phyloP scores from a whole-genome alignment of 2,329 filamentous ascomycete genomes.

The Aspergillus sp. region DNA sequence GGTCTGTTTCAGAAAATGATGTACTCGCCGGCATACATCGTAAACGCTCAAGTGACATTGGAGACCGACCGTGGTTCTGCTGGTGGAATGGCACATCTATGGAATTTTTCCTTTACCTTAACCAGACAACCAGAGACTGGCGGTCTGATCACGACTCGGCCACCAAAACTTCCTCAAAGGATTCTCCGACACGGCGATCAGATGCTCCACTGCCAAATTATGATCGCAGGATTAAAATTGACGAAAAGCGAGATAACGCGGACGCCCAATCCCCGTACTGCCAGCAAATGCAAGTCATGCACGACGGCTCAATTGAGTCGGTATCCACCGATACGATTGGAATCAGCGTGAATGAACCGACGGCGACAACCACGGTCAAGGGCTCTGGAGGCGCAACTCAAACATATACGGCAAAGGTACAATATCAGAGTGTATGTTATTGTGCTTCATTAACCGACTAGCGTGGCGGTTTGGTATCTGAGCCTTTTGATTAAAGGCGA shows the following conservation, averaged over 20 bases:
- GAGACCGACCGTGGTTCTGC: constrained; percentile 67
- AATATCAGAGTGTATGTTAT: constrained; percentile 37
- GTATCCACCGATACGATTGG: constrained; percentile 28
- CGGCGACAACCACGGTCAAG: constrained; percentile 34
- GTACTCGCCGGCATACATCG: constrained; percentile 27
- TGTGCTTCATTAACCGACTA: constrained; percentile 37
- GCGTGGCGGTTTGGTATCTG: background rate
- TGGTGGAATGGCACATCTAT: constrained; percentile 68
- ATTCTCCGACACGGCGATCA: constrained; percentile 5
- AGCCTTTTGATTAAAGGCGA: background rate
- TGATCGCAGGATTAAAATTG: constrained; percentile 64
- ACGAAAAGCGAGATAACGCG: constrained; percentile 58
- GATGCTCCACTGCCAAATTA: constrained; percentile 30
- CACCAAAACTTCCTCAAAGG: background rate
- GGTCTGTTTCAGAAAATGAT: constrained; percentile 27
- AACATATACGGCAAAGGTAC: constrained; percentile 37
- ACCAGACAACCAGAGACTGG: constrained; percentile 46
- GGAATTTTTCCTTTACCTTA: constrained; percentile 66
- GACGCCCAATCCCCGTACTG: constrained; percentile 56
- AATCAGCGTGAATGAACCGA: constrained; percentile 37
- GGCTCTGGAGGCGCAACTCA: constrained; percentile 24
- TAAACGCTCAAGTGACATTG: constrained; percentile 48
- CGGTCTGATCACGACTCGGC: constrained; percentile 11
- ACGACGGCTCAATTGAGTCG: constrained; percentile 46
- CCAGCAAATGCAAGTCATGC: constrained; percentile 61